Evolutionary conservation across 2,329 filamentous ascomycete species (phyloP), one percentile per base, ranked within the genome.

Genomic region (Botrytis deweyae): DNA sequence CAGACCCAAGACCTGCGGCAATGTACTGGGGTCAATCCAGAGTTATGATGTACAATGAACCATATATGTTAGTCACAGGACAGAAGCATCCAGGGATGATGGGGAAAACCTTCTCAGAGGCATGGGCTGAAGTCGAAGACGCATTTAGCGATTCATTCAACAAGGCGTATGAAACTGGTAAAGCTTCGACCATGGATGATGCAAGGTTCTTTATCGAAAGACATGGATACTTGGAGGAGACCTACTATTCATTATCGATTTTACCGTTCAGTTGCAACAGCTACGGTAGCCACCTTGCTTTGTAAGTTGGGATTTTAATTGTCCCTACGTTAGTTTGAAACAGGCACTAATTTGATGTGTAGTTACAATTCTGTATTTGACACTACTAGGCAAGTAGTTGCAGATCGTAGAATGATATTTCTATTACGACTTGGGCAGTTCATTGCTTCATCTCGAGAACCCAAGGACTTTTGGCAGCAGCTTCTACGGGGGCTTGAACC

Each of bases 11-110:
- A 79, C 91, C 92, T 1, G 89, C 90, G 8, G 90, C 91, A 10
- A 89, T 94, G 86, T 95, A 94, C 81, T 95, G 93, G 93, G 93
- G 93, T 0, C 85, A 87, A 4, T 89, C 94, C 62, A 84, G 88
- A 55, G 88, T 90, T 25, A 87, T 88, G 12, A 90, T 93, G 55
- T 93, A 93, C 81, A 93, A 93, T 78, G 91, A 93, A 80, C 89
- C 90, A 0, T 92, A 92, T 79, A 87, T 91, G 58, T 83, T 89
- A 14, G 83, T 95, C 58, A 92, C 92, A 7, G 93, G 93, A 6
- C 86, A 91, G 77, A 95, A 95, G 78, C 93, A 96, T 79, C 93
- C 93, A 0, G 78, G 80, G 3, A 82, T 95, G 8, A 95, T 96
- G 91, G 78, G 85, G 81, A 49, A 80, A 33, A 76, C 80, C 1